These are phyloP conservation scores for Fragaria nilgerrensis DNA, from an alignment of 306 rosid species.

Conservation along the genomic window DNA sequence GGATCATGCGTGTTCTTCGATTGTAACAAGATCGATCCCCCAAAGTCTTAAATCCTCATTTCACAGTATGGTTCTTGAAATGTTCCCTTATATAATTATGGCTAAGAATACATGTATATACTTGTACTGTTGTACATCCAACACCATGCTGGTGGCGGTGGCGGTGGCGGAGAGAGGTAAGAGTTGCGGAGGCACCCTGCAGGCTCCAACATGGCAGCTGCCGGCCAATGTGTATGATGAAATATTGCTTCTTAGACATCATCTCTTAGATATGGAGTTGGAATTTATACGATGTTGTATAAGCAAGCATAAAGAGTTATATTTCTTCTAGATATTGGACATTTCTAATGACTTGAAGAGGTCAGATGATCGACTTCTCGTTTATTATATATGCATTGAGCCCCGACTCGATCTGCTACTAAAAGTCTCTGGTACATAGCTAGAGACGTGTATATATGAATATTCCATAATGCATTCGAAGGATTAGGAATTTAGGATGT, in stretches of 20 bases:
- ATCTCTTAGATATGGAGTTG: neutral
- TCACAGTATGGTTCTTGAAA: no score
- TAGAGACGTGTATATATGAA: neutral
- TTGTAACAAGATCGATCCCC: no score
- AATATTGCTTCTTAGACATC: neutral
- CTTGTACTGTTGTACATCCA: neutral
- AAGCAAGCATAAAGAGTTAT: neutral
- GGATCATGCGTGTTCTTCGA: neutral
- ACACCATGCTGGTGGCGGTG: neutral
- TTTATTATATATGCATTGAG: neutral
- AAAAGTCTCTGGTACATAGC: neutral
- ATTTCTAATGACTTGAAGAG: neutral
- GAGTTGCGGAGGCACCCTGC: neutral
- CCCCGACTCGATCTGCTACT: neutral
- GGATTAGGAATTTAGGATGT: neutral
- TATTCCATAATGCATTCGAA: neutral
- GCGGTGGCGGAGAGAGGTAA: neutral
- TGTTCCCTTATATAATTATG: neutral
- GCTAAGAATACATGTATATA: neutral
- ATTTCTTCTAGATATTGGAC: neutral
- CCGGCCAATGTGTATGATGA: neutral
- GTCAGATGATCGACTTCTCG: neutral
- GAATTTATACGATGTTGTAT: neutral
- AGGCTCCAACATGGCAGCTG: neutral
- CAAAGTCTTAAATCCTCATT: no score